These are phyloP conservation scores for Murraya paniculata DNA, from an alignment of 345 rosid genomes.

Conservation along the genomic window DNA sequence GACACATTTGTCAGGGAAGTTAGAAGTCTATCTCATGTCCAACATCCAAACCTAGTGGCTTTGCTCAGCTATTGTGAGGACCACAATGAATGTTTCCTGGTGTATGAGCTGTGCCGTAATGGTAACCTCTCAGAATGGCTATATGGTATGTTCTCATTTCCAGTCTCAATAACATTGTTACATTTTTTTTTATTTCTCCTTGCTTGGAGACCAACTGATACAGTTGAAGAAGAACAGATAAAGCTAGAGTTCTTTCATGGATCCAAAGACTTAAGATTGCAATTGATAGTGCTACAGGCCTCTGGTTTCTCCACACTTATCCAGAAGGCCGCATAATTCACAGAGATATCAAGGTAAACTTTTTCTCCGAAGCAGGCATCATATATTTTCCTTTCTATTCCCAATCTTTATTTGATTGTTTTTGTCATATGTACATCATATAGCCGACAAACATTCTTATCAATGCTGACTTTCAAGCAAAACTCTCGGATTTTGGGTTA, in stretches of 20 bases:
- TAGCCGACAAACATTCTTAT: constrained; percentile 65
- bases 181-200: not conserved
- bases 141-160: constrained; percentile 33
- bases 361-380: not conserved
- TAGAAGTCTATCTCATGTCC: constrained; percentile 52
- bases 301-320: constrained; percentile 55
- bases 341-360: constrained; percentile 46
- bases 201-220: not conserved
- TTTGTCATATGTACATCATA: not conserved
- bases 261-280: constrained; percentile 51
- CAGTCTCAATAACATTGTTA: not conserved
- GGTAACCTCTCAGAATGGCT: constrained; percentile 66
- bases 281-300: constrained; percentile 45
- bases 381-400: not conserved
- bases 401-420: constrained; percentile 3
- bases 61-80: constrained; percentile 50
- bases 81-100: constrained; percentile 49
- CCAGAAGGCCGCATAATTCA: constrained; percentile 57
- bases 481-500: constrained; percentile 56
- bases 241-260: constrained; percentile 45
- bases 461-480: constrained; percentile 43
- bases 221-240: constrained; percentile 33
- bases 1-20: constrained; percentile 60
- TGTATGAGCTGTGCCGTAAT: constrained; percentile 53
- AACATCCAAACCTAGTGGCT: constrained; percentile 59